Conservation (phyloP, 257 asterid species). For the Misopates orontium region DNA sequence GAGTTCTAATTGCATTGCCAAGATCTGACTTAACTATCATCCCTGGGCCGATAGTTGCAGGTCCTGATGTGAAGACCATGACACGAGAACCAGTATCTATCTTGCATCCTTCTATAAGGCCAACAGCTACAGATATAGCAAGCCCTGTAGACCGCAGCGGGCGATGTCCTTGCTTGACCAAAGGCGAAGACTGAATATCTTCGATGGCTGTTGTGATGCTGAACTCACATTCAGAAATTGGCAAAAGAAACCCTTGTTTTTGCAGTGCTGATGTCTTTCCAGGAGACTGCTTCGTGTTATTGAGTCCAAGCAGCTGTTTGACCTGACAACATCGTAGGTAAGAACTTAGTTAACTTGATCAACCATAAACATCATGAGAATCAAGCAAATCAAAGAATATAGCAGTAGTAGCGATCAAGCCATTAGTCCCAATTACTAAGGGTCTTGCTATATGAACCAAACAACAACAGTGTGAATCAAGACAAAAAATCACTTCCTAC, state of each 20-base stretch:
- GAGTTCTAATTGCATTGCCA: slow-evolving; percentile 66
- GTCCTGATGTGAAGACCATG: slow-evolving; percentile 95
- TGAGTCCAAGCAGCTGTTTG: slow-evolving; percentile 66
- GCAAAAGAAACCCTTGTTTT: slow-evolving; percentile 71
- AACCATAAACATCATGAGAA: background rate
- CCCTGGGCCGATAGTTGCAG: slow-evolving; percentile 93
- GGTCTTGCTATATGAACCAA: too few relatives aligned
- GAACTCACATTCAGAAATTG: slow-evolving; percentile 86
- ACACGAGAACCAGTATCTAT: slow-evolving; percentile 77
- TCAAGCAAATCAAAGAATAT: background rate
- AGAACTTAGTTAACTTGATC: background rate
- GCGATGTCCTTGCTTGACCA: slow-evolving; percentile 62
- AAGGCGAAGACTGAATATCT: slow-evolving; percentile 60
- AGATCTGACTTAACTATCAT: slow-evolving; percentile 65
- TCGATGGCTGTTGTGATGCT: slow-evolving; percentile 78
- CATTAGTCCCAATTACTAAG: too few relatives aligned
- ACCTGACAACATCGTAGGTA: slow-evolving; percentile 47
- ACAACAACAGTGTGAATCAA: too few relatives aligned
- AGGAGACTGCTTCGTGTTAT: slow-evolving; percentile 51
- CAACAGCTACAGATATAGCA: slow-evolving; percentile 90
- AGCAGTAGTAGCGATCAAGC: too few relatives aligned
- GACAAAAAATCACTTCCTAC: too few relatives aligned
- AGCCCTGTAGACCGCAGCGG: slow-evolving; percentile 81
- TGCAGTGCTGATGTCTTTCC: slow-evolving; percentile 55
- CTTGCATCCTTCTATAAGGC: slow-evolving; percentile 78